Percentiles rank a stretch among this genome's conserved stretches.
Conservation (phyloP, 345 rosid species). For the Geranium rotundifolium region DNA sequence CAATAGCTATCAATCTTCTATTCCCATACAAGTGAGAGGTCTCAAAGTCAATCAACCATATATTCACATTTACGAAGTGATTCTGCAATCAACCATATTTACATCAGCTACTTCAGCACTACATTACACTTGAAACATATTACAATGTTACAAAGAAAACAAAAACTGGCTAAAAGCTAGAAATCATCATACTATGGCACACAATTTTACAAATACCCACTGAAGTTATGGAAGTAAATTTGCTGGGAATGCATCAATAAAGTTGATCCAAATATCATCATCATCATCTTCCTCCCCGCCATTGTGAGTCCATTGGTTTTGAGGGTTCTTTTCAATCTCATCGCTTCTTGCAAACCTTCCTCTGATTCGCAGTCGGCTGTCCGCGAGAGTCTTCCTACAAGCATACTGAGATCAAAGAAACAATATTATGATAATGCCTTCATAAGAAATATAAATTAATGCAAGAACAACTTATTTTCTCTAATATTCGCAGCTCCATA, state of each 20-base stretch:
- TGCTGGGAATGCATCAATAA: slow-evolving; percentile 46
- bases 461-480: no score
- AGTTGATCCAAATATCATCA: slow-evolving; percentile 47
- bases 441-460: background rate
- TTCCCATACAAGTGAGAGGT: no score
- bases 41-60: background rate
- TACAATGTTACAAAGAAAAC: background rate
- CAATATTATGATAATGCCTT: background rate
- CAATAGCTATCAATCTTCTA: no score
- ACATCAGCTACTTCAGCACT: background rate
- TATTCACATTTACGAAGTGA: background rate
- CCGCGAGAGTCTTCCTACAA: slow-evolving; percentile 79
- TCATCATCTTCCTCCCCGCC: slow-evolving; percentile 34
- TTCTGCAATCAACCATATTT: no score
- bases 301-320: slow-evolving; percentile 29
- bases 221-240: slow-evolving; percentile 26
- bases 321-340: slow-evolving; percentile 38
- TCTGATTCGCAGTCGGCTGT: slow-evolving; percentile 74
- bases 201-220: background rate
- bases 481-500: no score
- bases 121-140: background rate
- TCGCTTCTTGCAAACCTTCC: slow-evolving; percentile 74
- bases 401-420: slow-evolving; percentile 35
- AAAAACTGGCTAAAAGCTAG: background rate
- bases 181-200: slow-evolving; percentile 6